Conservation (phyloP, 257 asterid genomes). For the Euphrasia confusa region DNA sequence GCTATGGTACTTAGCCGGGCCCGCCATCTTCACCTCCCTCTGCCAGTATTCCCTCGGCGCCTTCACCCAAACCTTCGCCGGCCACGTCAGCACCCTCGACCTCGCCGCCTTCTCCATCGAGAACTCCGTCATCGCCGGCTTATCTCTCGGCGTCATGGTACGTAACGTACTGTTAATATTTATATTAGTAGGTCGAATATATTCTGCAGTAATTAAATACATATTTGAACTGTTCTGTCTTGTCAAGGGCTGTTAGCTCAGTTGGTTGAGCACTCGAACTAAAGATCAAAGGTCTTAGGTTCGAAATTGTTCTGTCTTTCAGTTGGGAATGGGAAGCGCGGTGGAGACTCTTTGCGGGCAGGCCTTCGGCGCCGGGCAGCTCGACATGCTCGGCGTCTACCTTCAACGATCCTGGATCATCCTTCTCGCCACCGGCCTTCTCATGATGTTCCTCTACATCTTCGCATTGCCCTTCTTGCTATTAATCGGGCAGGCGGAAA, state of each 20-base stretch:
- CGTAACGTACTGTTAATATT: too few species aligned
- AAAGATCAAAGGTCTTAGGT: too few species aligned
- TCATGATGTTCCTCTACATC: constrained; percentile 37
- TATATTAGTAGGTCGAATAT: too few species aligned
- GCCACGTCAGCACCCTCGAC: constrained; percentile 28
- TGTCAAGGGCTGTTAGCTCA: too few species aligned
- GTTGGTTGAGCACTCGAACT: too few species aligned
- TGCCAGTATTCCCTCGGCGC: constrained; percentile 33
- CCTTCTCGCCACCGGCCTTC: constrained; percentile 28
- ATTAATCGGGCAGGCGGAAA: constrained; percentile 37
- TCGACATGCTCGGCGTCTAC: constrained; percentile 43
- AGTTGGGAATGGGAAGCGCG: constrained; percentile 65
- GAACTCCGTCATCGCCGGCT: constrained; percentile 22
- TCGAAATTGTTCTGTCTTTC: not conserved
- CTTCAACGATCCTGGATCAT: constrained; percentile 56
- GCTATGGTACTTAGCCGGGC: constrained; percentile 29
- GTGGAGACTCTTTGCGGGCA: constrained; percentile 57
- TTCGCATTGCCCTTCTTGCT: constrained; percentile 34
- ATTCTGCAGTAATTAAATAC: too few species aligned
- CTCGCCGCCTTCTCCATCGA: constrained; percentile 30
- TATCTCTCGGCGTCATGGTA: constrained; percentile 26
- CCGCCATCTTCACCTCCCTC: constrained; percentile 30
- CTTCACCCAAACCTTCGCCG: constrained; percentile 21
- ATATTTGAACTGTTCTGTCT: too few species aligned
- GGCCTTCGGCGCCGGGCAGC: constrained; percentile 49